Base-by-base conservation (phyloP, 2,329 filamentous ascomycete genomes). In the Pyrenophora teres region DNA sequence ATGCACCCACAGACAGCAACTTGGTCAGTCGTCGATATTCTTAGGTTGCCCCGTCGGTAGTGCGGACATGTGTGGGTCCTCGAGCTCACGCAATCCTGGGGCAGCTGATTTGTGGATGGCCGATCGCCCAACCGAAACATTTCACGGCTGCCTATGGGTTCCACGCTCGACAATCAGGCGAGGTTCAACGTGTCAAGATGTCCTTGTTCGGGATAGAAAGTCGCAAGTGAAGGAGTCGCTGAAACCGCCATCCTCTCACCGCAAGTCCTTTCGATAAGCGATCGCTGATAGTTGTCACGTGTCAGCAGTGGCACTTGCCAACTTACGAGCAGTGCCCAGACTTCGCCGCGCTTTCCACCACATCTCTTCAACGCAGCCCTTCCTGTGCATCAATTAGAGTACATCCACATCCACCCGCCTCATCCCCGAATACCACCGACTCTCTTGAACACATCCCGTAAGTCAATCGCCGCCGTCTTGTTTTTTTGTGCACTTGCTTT, bases 341-440 rank as follows among this genome's bases (percentile, higher is more conserved):
- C 51, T 60, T 62, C 59, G 60, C 64, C 52, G 57, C 51, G 57
- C 55, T 62, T 59, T 60, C 62, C 55, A 63, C 61, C 45, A 56
- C 68, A 65, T 72, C 68, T 71, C 66, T 67, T 70, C 69, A 65
- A 63, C 68, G 66, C 69, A 68, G 69, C 65, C 69, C 60, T 65
- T 68, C 66, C 65, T 65, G 68, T 68, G 69, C 70, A 72, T 71
- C 70, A 69, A 65, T 70, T 71, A 74, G 65, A 73, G 64, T 64
- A 62, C 71, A 68, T 66, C 67, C 50, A 68, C 68, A 62, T 65
- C 62, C 61, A 63, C 65, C 57, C 60, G 59, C 65, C 59, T 65
- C 69, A 72, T 72, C 68, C 59, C 63, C 63, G 67, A 67, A 65
- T 58, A 64, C 67, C 53, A 55, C 65, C 51, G 62, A 52, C 63